A percentile compares a stretch with the other conserved stretches of the same genome.
Evolutionary conservation across 345 rosid species (phyloP).

Genomic region (Syzygium grande): DNA sequence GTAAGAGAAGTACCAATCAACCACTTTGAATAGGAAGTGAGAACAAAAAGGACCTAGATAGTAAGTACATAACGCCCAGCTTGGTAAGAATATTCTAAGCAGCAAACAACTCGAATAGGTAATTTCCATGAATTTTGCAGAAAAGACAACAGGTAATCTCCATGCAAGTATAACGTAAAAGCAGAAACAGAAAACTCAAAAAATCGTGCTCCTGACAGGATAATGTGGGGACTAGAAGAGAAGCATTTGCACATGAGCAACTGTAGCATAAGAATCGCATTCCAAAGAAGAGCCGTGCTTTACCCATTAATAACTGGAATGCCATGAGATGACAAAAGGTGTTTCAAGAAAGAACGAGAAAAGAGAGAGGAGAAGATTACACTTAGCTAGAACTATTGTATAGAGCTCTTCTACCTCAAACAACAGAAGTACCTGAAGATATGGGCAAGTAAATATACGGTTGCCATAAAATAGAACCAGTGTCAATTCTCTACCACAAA

Average conservation of each 20-base stretch:
- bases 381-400: background rate
- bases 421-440: background rate
- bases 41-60: background rate
- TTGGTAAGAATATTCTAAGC: background rate
- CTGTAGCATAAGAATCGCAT: background rate
- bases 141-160: background rate
- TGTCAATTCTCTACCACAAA: background rate
- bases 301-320: background rate
- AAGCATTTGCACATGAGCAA: background rate
- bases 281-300: background rate
- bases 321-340: background rate
- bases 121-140: background rate
- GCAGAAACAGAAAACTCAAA: background rate
- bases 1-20: background rate
- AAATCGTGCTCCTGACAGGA: background rate
- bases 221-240: background rate
- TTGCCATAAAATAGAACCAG: background rate
- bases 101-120: background rate
- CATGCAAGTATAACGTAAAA: background rate
- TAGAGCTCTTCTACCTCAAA: background rate
- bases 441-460: background rate
- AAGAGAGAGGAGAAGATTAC: background rate
- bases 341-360: background rate
- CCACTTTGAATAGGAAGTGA: background rate
- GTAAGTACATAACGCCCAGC: background rate